A percentile compares a stretch with the other conserved stretches of the same genome.
phyloP scores from a whole-genome alignment of 441 rosid genomes.

The Populus hybrid region DNA sequence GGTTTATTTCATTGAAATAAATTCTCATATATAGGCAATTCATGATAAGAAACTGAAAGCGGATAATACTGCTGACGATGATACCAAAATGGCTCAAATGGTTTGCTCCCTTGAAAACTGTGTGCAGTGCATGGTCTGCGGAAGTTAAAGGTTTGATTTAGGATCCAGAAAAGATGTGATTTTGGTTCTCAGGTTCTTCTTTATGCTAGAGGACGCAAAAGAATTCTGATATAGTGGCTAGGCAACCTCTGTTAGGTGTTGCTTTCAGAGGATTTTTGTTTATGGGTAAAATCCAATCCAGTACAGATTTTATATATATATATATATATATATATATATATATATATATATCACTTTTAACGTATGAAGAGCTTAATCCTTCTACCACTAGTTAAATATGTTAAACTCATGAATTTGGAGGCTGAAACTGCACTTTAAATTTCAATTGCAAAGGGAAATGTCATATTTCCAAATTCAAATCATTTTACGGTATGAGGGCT shows the following conservation, averaged over 20 bases:
- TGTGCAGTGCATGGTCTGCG: slow-evolving; percentile 84
- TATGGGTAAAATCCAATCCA: too few species aligned
- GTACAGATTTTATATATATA: too few species aligned
- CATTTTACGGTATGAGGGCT: too few species aligned
- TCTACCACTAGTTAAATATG: not conserved
- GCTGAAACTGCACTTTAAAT: not conserved
- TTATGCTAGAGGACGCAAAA: too few species aligned
- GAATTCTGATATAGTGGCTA: too few species aligned
- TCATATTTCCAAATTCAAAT: not conserved
- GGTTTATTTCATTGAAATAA: not conserved
- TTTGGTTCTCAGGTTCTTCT: not conserved
- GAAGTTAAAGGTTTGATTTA: slow-evolving; percentile 41
- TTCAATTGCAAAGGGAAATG: not conserved
- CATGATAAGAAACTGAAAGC: slow-evolving; percentile 39
- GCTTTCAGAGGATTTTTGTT: too few species aligned
- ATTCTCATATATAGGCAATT: not conserved
- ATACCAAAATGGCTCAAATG: slow-evolving; percentile 69
- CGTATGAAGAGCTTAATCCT: slow-evolving; percentile 1
- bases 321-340: too few species aligned
- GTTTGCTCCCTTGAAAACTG: slow-evolving; percentile 80
- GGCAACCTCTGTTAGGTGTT: too few species aligned
- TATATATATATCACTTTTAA: too few species aligned
- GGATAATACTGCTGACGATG: slow-evolving; percentile 19
- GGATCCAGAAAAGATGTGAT: not conserved
- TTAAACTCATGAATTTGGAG: not conserved